Percentiles rank a stretch among this genome's conserved stretches.
phyloP scores from a whole-genome alignment of 441 rosid genomes.

The Croton setiger region DNA sequence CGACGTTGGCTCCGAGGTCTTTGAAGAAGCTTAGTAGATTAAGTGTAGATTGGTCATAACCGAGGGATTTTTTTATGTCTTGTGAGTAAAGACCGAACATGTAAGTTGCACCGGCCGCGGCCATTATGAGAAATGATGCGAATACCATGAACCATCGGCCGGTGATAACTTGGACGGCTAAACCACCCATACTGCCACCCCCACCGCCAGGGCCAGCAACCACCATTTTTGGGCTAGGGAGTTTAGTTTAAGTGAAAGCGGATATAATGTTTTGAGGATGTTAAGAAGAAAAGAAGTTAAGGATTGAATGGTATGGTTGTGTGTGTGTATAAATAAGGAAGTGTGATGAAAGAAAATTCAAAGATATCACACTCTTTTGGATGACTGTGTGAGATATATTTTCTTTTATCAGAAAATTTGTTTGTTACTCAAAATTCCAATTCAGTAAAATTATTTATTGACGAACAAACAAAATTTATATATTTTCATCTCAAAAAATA shows the following conservation, averaged over 20 bases:
- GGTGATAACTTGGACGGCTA: conserved; percentile 33
- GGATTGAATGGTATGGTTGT: background rate
- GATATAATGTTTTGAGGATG: background rate
- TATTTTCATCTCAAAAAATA: too few species aligned
- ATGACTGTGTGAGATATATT: background rate
- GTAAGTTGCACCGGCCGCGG: conserved; percentile 66
- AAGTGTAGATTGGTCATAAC: conserved; percentile 64
- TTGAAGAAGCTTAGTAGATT: conserved; percentile 57
- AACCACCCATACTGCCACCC: conserved; percentile 8
- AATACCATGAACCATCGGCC: conserved; percentile 71
- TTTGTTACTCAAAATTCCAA: too few species aligned
- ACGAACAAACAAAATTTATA: too few species aligned
- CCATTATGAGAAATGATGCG: conserved; percentile 53
- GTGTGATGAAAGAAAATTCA: background rate
- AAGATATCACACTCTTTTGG: background rate
- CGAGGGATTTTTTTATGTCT: conserved; percentile 41
- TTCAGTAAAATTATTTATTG: too few species aligned
- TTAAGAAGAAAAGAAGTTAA: background rate
- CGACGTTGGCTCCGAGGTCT: conserved; percentile 60
- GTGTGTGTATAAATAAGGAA: background rate
- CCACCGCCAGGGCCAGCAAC: conserved; percentile 19
- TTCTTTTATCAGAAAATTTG: background rate
- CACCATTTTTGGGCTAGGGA: conserved; percentile 29
- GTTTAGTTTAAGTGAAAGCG: background rate
- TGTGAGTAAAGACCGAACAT: conserved; percentile 54